Evolutionary conservation across 73 alveolate species (phyloP), one percentile per base, ranked within the genome.

Genomic region (Paramecium primaurelia): DNA sequence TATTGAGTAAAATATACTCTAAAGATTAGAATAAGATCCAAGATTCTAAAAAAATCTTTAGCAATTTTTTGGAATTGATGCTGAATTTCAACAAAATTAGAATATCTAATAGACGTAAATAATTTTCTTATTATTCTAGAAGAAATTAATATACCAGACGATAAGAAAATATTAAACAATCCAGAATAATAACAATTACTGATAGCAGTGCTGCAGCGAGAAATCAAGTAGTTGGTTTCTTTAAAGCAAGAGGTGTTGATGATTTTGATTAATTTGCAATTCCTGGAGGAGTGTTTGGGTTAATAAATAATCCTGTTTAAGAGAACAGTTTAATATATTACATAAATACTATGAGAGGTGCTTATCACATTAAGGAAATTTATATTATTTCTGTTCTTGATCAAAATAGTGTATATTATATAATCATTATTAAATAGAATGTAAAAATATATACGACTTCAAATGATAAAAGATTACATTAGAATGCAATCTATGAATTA

Each of bases 211-310:
- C 91, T 7, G 71, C 32, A 3, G 71, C 91, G 2, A 80, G 91
- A 80, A 45, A 80, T 42, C 18, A 42, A 44, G 71, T 80, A 0
- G 44, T 45, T 4, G 28, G 25, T 10, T 80, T 80, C 26, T 80
- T 80, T 45, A 80, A 77, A 80, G 49, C 91, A 11, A 80, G 91
- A 80, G 91, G 91, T 25, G 49, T 80, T 28, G 91, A 80, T n/a
- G 91, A 80, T 42, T 80, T 80, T 80, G 91, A 80, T 45, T 77
- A 45, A 14, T 80, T 80, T 47, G 20, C 77, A 18, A 36, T 14
- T 47, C 91, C 91, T 20, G 91, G 91, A 26, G 75, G 71, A 11
- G 71, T 80, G 12, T 80, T 80, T 49, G 75, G 75, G 49, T 12
- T 80, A 44, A 6, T 20, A n/a, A 45, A 80, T 47, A 80, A 25